phyloP scores from a whole-genome alignment of 192 early-diverging fungal genomes.

The Neocallimastix lanati region DNA sequence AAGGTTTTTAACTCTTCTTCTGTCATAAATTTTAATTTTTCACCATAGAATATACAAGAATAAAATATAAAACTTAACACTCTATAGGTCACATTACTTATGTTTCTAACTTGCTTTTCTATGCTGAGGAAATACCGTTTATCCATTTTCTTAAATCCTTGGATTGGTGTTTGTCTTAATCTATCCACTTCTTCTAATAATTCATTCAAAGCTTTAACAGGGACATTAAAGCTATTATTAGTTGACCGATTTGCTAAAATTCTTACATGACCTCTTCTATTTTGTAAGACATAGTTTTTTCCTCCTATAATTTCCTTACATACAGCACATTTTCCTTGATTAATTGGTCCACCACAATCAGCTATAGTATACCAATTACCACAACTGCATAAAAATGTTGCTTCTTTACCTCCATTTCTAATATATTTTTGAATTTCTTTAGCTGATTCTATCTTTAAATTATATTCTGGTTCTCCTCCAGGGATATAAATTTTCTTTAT shows the following conservation, averaged over 20 bases:
- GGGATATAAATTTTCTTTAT: background rate
- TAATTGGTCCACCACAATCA: background rate
- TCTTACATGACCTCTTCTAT: background rate
- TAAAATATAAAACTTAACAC: background rate
- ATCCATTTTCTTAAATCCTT: background rate
- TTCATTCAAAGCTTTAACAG: background rate
- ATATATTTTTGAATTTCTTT: background rate
- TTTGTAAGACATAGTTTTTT: background rate
- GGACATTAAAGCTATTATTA: background rate
- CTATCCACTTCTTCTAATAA: background rate
- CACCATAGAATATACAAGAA: background rate
- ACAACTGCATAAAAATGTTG: background rate
- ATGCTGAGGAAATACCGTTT: background rate
- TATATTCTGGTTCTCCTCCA: background rate
- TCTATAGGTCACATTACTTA: background rate
- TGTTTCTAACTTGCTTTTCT: background rate
- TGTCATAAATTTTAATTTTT: background rate
- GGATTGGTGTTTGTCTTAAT: background rate
- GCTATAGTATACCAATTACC: background rate
- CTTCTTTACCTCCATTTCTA: background rate
- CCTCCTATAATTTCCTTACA: background rate
- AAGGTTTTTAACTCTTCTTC: background rate
- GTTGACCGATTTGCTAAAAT: background rate
- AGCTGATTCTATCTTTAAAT: background rate
- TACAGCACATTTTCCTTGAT: background rate